Evolutionary conservation across 768 basidiomycete genomes (phyloP), one percentile per base, ranked within the genome.

Genomic region (Kwoniella heveanensis): DNA sequence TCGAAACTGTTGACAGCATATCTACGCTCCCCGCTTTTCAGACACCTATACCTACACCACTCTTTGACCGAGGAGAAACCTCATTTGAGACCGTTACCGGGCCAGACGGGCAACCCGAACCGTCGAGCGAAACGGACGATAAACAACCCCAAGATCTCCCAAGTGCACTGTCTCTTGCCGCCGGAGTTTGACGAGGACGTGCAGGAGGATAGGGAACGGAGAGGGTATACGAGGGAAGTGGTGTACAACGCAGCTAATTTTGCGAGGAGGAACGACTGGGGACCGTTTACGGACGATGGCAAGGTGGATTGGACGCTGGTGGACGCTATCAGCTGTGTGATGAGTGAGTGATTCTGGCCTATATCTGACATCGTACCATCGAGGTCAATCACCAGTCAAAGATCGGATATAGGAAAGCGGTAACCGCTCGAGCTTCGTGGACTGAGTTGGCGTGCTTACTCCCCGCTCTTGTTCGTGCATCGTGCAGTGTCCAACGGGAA

Each of bases 261-360:
- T 54, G 32, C 54, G 26, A 61, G 62, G 47, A 39, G 47, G 54
- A 78, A 76, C 47, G 77, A 75, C 46, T 78, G 66, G 65, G 75
- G 74, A 32, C 77, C 77, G 21, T 77, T 73, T 47, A 60, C 57
- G 1, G 37, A 53, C 5, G 71, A 75, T 27, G 78, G 78, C 0
- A 68, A 61, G 22, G 74, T 77, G 5, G 68, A 79, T 58, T 79
- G 77, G 77, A 32, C 26, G 2, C 55, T 76, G 60, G 57, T 79
- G 1, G 70, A 76, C 54, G 74, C 75, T n/a, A 64, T 79, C 15
- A 65, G 62, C 5, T 60, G 59, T 17, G 67, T 77, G 0, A 77
- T 77, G 77, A 72, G 75, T 77, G 60, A 65, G 74, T 73, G 21
- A 49, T 4, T 17, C n/a, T n/a, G 32, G 32, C 13, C 21, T 21